These are phyloP conservation scores for Dipteronia dyeriana DNA, from an alignment of 345 rosid genomes.

Conservation along the genomic window DNA sequence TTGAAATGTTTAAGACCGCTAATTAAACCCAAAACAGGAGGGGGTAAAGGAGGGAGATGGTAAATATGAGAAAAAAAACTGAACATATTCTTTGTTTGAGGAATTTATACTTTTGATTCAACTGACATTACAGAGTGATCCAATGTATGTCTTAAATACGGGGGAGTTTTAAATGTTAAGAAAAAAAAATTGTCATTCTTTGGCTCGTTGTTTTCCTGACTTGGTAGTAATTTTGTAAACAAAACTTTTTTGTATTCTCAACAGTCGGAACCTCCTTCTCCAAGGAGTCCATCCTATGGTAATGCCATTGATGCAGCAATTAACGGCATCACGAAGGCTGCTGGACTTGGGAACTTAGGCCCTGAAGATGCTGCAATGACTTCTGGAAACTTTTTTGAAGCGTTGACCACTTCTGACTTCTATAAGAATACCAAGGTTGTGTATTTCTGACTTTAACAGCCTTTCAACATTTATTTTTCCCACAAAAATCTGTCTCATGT, in stretches of 20 bases:
- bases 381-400: constrained; percentile 86
- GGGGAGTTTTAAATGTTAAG: neutral
- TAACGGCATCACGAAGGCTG: constrained; percentile 52
- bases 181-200: neutral
- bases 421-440: constrained; percentile 82
- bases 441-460: neutral
- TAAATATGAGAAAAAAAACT: neutral
- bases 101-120: constrained; percentile 8
- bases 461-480: neutral
- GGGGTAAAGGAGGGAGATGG: no score
- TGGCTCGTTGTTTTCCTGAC: constrained; percentile 2
- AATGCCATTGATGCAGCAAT: constrained; percentile 51
- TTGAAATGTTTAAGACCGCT: neutral
- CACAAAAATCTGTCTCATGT: neutral
- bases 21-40: no score
- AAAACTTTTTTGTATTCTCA: neutral
- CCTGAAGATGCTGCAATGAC: constrained; percentile 81
- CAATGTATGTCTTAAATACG: neutral
- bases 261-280: constrained; percentile 95
- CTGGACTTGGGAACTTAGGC: constrained; percentile 45
- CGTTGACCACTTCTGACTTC: constrained; percentile 73
- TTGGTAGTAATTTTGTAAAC: neutral
- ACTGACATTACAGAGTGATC: neutral
- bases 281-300: constrained; percentile 60
- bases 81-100: neutral